Evolutionary conservation across 192 early-diverging fungal species (phyloP), one percentile per base, ranked within the genome.

Genomic region (Spinellus fusiger): DNA sequence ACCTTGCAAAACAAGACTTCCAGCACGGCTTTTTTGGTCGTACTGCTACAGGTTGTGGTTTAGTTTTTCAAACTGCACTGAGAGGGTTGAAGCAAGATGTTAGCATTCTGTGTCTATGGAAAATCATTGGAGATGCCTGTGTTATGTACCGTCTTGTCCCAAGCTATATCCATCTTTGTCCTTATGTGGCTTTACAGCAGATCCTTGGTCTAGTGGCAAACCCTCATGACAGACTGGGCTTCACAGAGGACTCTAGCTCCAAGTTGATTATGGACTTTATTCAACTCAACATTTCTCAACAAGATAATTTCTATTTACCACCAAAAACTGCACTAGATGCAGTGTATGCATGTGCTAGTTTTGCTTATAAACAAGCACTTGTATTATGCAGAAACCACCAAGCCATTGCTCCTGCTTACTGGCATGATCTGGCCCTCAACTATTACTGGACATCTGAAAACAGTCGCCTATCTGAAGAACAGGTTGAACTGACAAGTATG

Each of bases 11-110:
- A 25, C 79, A 85, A 37, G 75, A 76, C 38, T 80, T 76, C 49
- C 69, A 78, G 15, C 75, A 75, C 22, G 89, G 89, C 20, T 77
- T 85, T 49, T 86, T 82, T 70, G 88, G 80, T 0, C 86, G 87
- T 32, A 75, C 75, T 22, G 80, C 80, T 13, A 84, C 86, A 25
- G 79, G 77, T 6, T 72, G 73, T 50, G 69, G 69, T 4, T 60
- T 68, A 20, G 85, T 80, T 7, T 62, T 89, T 5, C 40, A 66
- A 12, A 64, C 66, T 16, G 44, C 62, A 9, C 23, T 61, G 22
- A 56, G n/a, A 16, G 68, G 66, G 9, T 37, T 76, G 20, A 15
- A 68, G 9, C 46, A 34, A 10, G 59, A 76, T 35, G 26, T 27
- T 8, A 54, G 70, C 6, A 64, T 76, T 28, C 66, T 77, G 38